Conservation (phyloP, 768 basidiomycete species). For the Auriscalpium vulgare region DNA sequence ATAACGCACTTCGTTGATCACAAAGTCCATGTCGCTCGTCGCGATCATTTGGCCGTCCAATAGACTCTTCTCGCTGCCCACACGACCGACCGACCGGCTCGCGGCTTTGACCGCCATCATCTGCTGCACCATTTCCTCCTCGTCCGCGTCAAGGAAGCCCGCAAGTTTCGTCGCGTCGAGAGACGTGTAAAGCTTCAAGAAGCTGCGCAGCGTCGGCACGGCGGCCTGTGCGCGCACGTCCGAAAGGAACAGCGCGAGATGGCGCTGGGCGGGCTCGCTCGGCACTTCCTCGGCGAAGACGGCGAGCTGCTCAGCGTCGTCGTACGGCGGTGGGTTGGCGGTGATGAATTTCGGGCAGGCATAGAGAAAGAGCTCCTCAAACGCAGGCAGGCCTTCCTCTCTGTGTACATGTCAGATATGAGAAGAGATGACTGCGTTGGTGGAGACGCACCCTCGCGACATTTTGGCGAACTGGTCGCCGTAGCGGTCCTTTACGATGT, state of each 20-base stretch:
- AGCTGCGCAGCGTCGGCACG: conserved; percentile 80
- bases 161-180: conserved; percentile 89
- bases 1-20: conserved; percentile 76
- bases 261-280: conserved; percentile 74
- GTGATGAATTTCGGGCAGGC: conserved; percentile 97
- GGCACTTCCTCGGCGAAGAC: conserved; percentile 30
- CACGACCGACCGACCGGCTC: conserved; percentile 65
- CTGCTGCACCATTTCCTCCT: conserved; percentile 93
- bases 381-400: conserved; percentile 68
- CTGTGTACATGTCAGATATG: conserved; percentile 23
- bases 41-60: conserved; percentile 82
- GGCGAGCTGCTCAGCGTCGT: conserved; percentile 59
- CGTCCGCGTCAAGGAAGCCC: conserved; percentile 83
- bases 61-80: conserved; percentile 42
- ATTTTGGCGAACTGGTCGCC: conserved; percentile 88
- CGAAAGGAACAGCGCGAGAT: conserved; percentile 76
- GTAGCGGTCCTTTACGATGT: conserved; percentile 87
- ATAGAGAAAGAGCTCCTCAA: conserved; percentile 88
- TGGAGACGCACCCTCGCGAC: conserved; percentile 60
- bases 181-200: conserved; percentile 93
- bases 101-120: conserved; percentile 95
- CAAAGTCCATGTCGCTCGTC: conserved; percentile 92
- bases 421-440: not conserved
- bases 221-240: conserved; percentile 70
- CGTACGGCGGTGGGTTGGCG: conserved; percentile 91